phyloP scores from a whole-genome alignment of 2,329 filamentous ascomycete species.

The Lachnellula occidentalis region DNA sequence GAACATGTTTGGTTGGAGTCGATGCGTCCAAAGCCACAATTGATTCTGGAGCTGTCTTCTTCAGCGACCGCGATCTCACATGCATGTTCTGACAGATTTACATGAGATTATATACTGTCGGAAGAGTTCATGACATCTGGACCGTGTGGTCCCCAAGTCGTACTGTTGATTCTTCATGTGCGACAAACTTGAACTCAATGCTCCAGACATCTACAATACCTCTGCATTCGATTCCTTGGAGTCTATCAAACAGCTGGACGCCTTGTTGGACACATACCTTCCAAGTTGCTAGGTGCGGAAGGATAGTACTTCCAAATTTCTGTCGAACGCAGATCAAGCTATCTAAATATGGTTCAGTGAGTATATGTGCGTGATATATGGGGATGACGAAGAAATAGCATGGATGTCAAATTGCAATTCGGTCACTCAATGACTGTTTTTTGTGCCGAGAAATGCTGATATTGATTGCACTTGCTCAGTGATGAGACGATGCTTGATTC shows the following conservation, averaged over 20 bases:
- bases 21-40: slow-evolving; percentile 77
- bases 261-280: slow-evolving; percentile 80
- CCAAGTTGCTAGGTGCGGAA: slow-evolving; percentile 85
- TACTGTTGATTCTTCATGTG: slow-evolving; percentile 68
- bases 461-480: slow-evolving; percentile 42
- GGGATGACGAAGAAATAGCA: slow-evolving; percentile 49
- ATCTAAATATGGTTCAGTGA: neutral
- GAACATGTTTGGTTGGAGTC: slow-evolving; percentile 70
- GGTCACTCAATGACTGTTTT: slow-evolving; percentile 75
- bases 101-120: slow-evolving; percentile 72
- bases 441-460: slow-evolving; percentile 99
- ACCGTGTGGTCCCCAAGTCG: slow-evolving; percentile 82
- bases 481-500: slow-evolving; percentile 27
- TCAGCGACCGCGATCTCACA: slow-evolving; percentile 42
- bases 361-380: neutral
- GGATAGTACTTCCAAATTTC: slow-evolving; percentile 55
- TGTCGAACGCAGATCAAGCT: slow-evolving; percentile 68
- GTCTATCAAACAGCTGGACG: slow-evolving; percentile 68
- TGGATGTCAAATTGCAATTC: slow-evolving; percentile 99
- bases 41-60: slow-evolving; percentile 73
- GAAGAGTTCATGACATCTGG: slow-evolving; percentile 83
- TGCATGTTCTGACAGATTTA: slow-evolving; percentile 81
- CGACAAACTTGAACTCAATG: slow-evolving; percentile 58
- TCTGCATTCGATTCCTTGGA: slow-evolving; percentile 73
- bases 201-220: slow-evolving; percentile 82